A percentile compares a stretch with the other conserved stretches of the same genome.
These are phyloP conservation scores for Aspergillus sp. DNA, from an alignment of 2,329 filamentous ascomycete species.

Conservation along the genomic window DNA sequence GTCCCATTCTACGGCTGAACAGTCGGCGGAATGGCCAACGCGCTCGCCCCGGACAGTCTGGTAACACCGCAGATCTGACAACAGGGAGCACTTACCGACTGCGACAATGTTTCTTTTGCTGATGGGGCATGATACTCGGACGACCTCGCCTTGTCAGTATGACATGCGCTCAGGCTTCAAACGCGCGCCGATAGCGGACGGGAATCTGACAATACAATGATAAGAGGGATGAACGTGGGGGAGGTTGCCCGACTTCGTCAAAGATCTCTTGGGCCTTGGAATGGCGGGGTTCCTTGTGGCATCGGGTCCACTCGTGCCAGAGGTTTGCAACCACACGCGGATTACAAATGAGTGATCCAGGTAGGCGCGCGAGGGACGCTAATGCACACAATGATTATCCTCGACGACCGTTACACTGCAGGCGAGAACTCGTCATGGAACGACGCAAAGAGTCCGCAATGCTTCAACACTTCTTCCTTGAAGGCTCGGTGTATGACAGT, in stretches of 20 bases:
- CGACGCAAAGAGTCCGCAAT: not conserved
- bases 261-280: not conserved
- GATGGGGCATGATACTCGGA: not conserved
- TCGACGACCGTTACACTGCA: not conserved
- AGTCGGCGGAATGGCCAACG: not conserved
- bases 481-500: not conserved
- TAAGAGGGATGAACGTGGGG: not conserved
- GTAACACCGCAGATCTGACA: not conserved
- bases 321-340: not conserved
- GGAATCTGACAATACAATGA: not conserved
- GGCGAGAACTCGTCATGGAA: too few relatives aligned
- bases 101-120: not conserved
- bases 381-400: not conserved
- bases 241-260: not conserved
- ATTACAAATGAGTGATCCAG: not conserved
- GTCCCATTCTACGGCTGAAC: too few relatives aligned
- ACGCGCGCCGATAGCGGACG: not conserved
- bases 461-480: not conserved
- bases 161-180: not conserved
- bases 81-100: not conserved
- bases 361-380: not conserved
- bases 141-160: not conserved
- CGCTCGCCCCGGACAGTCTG: not conserved
- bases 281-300: not conserved
- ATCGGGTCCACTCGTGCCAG: not conserved